Percentiles rank a stretch among this genome's conserved stretches.
Conservation (phyloP, 257 asterid species). For the Asclepias syriaca region DNA sequence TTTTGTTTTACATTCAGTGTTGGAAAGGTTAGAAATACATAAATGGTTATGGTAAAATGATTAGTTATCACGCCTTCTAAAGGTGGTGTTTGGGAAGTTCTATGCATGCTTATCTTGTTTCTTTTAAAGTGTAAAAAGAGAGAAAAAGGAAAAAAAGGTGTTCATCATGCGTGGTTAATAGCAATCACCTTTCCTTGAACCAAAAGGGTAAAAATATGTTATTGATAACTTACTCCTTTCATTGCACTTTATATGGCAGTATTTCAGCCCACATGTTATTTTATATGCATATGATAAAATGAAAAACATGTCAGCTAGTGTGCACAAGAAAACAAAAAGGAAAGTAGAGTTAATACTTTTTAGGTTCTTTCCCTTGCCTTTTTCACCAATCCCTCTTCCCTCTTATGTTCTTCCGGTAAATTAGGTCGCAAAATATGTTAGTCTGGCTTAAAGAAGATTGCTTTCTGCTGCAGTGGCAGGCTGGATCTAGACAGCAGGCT, state of each 20-base stretch:
- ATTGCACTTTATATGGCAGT: background rate
- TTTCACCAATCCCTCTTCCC: background rate
- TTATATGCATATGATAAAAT: background rate
- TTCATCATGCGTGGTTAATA: background rate
- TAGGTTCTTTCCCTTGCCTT: background rate
- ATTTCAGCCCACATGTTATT: background rate
- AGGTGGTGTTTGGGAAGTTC: background rate
- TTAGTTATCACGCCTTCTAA: background rate
- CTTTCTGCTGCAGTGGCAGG: conserved; percentile 83
- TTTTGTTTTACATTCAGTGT: background rate
- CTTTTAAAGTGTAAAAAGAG: background rate
- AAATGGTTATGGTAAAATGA: background rate
- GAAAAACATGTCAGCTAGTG: background rate
- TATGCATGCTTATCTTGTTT: background rate
- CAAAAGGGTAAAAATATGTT: background rate
- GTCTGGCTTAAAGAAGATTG: conserved; percentile 4
- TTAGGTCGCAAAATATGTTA: conserved; percentile 1
- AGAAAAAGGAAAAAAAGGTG: background rate
- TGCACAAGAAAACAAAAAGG: background rate
- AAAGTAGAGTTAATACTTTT: background rate
- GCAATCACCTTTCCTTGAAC: background rate
- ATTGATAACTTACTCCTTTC: background rate
- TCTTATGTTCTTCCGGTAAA: background rate
- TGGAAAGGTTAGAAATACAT: background rate
- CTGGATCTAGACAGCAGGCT: conserved; percentile 73